Conservation (phyloP, 805 yeast genomes). For the Myxozyma nipponensis region DNA sequence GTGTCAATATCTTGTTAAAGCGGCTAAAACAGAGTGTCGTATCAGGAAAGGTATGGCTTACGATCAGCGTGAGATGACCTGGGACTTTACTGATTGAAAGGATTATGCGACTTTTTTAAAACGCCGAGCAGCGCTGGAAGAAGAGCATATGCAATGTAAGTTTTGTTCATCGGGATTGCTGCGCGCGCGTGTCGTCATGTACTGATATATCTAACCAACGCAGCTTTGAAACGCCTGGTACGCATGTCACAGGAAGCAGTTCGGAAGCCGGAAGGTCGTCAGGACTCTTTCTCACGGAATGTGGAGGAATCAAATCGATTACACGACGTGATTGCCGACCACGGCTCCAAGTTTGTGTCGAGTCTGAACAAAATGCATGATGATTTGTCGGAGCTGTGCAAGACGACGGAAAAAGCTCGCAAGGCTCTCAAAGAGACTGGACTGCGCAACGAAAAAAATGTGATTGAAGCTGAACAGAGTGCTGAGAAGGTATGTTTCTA, state of each 20-base stretch:
- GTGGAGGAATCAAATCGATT: constrained; percentile 67
- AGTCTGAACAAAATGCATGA: constrained; percentile 82
- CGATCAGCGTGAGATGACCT: background rate
- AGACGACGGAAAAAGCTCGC: constrained; percentile 66
- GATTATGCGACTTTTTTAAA: constrained; percentile 71
- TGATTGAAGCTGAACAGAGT: constrained; percentile 69
- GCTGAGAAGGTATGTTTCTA: constrained; percentile 58
- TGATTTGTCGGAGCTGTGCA: constrained; percentile 68
- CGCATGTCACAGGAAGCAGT: constrained; percentile 50
- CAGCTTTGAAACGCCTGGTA: constrained; percentile 69
- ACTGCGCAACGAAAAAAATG: constrained; percentile 75
- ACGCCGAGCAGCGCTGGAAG: constrained; percentile 73
- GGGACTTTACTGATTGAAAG: constrained; percentile 1
- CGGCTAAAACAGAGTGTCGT: constrained; percentile 74
- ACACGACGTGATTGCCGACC: constrained; percentile 78
- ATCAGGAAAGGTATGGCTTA: constrained; percentile 62
- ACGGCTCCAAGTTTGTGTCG: constrained; percentile 56
- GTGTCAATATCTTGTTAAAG: constrained; percentile 65
- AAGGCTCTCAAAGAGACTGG: constrained; percentile 80
- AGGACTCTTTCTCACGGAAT: constrained; percentile 62
- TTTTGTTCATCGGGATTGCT: constrained; percentile 4
- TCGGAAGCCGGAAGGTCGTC: constrained; percentile 49
- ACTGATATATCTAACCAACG: constrained; percentile 27
- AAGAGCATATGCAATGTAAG: constrained; percentile 49
- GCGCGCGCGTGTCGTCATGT: background rate